These are phyloP conservation scores for Karstenula rhodostoma DNA, from an alignment of 2,329 filamentous ascomycete species.

Conservation along the genomic window DNA sequence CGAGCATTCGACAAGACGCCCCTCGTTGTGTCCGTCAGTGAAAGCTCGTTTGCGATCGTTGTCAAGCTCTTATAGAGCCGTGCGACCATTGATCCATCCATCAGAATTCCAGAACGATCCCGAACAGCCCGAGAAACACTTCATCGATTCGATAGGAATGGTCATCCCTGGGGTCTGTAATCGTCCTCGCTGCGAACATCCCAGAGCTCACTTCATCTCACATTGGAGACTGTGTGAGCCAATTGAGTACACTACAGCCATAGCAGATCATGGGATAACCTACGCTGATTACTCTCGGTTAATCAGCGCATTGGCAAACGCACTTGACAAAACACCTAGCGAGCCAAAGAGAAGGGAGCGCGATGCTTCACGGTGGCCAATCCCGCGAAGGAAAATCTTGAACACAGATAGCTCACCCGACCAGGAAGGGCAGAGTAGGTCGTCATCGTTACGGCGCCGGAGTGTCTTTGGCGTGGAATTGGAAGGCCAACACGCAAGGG, in stretches of 20 bases:
- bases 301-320: slow-evolving; percentile 24
- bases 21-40: slow-evolving; percentile 19
- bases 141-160: slow-evolving; percentile 38
- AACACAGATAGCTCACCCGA: background rate
- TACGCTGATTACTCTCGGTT: slow-evolving; percentile 30
- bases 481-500: slow-evolving; percentile 21
- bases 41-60: slow-evolving; percentile 26
- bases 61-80: slow-evolving; percentile 13
- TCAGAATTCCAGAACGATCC: slow-evolving; percentile 26
- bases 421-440: background rate
- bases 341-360: slow-evolving; percentile 16
- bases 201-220: slow-evolving; percentile 30
- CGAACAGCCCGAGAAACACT: slow-evolving; percentile 34
- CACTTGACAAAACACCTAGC: slow-evolving; percentile 23
- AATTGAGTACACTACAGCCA: slow-evolving; percentile 34
- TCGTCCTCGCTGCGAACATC: slow-evolving; percentile 25
- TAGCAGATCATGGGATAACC: slow-evolving; percentile 38
- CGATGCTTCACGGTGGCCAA: background rate
- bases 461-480: slow-evolving; percentile 14
- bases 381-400: background rate
- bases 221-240: slow-evolving; percentile 36
- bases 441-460: background rate
- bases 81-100: slow-evolving; percentile 14
- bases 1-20: slow-evolving; percentile 14
- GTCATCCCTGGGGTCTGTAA: slow-evolving; percentile 35